phyloP scores from a whole-genome alignment of 1,284 basidiomycete genomes.

The Testicularia cyperi region DNA sequence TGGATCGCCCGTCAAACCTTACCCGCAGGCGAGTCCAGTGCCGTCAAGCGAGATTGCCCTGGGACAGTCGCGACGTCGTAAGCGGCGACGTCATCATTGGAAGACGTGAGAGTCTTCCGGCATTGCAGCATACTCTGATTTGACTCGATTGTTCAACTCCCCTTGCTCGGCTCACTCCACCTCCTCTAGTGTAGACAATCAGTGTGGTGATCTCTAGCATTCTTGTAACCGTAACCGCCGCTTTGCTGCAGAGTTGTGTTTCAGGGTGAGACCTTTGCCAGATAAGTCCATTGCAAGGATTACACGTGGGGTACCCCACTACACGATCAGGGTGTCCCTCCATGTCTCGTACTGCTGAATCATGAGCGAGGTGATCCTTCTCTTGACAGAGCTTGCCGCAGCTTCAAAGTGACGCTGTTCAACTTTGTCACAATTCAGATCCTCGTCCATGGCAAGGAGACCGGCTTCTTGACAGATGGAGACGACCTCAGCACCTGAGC shows the following conservation, averaged over 20 bases:
- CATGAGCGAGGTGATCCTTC: constrained; percentile 83
- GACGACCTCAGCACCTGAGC: constrained; percentile 91
- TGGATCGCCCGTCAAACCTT: constrained; percentile 33
- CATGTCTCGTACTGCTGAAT: constrained; percentile 41
- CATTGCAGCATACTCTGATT: no score
- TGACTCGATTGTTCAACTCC: not conserved
- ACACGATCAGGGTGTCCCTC: constrained; percentile 39
- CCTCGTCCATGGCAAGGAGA: constrained; percentile 79
- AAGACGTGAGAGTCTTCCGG: not conserved
- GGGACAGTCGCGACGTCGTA: constrained; percentile 2
- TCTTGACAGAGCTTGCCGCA: constrained; percentile 74
- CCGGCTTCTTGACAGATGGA: constrained; percentile 96
- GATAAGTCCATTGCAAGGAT: no score
- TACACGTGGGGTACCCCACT: no score
- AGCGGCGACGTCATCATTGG: constrained; percentile 22
- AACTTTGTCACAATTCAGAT: constrained; percentile 76
- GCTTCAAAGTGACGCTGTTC: constrained; percentile 72
- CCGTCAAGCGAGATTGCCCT: constrained; percentile 25
- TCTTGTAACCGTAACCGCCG: no score
- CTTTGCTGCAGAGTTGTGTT: no score
- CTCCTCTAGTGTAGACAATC: no score
- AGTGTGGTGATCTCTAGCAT: no score
- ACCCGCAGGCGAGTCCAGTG: constrained; percentile 20
- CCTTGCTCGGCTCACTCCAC: no score
- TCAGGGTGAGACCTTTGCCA: no score